These are phyloP conservation scores for Heracleum sosnowskyi DNA, from an alignment of 129 eudicot species.

Conservation along the genomic window DNA sequence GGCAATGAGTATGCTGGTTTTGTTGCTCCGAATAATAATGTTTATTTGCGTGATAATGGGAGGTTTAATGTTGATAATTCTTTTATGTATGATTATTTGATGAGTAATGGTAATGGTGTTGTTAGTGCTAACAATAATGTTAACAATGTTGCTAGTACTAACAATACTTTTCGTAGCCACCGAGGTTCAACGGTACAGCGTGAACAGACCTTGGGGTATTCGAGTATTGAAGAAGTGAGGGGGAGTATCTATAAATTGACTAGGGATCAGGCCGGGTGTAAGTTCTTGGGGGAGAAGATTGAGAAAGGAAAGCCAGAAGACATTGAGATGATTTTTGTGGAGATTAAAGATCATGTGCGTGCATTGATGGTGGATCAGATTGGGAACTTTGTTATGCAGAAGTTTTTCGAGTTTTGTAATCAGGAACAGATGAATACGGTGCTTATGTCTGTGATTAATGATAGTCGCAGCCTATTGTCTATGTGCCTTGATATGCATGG, in stretches of 20 bases:
- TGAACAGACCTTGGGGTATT: slow-evolving; percentile 6
- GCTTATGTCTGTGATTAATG: slow-evolving; percentile 20
- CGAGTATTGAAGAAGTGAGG: slow-evolving; percentile 31
- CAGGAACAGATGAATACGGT: slow-evolving; percentile 34
- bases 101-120: neutral
- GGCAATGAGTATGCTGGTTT: neutral
- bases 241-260: slow-evolving; percentile 39
- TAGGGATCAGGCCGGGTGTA: slow-evolving; percentile 42
- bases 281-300: slow-evolving; percentile 38
- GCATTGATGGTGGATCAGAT: slow-evolving; percentile 49
- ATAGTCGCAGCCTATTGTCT: slow-evolving; percentile 20
- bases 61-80: neutral
- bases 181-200: slow-evolving; percentile 4
- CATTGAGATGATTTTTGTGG: slow-evolving; percentile 38
- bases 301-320: slow-evolving; percentile 39
- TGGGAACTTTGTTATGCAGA: slow-evolving; percentile 47
- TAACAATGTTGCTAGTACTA: neutral
- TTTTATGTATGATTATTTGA: neutral
- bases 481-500: slow-evolving; percentile 54
- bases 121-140: neutral
- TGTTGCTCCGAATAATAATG: neutral
- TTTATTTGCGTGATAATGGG: neutral
- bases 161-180: neutral
- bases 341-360: slow-evolving; percentile 41
- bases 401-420: slow-evolving; percentile 35